Evolutionary conservation across 108 stramenopile genomes (phyloP), one percentile per base, ranked within the genome.

Genomic region (Skeletonema tropicum): DNA sequence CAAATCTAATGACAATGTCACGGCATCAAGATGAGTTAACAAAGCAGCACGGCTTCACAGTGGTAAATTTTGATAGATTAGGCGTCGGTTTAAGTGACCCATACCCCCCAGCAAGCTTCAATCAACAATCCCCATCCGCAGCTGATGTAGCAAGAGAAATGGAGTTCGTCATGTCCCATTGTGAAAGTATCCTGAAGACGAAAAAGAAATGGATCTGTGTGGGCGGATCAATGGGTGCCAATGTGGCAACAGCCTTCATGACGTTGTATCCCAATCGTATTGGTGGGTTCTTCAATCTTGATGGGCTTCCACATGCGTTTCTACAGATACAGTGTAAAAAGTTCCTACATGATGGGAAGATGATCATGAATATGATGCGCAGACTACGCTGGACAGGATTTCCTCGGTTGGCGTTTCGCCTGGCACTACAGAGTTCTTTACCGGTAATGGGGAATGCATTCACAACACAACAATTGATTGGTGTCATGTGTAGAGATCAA

Each of bases 291-390:
- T 41, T 70, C 19, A 70, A 70, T 70, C 45, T 70, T 8, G 69
- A 70, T 70, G 69, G 69, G 41, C 45, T 70, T 36, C 69, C 69
- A 4, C 69, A 70, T 59, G 69, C 69, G 13, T 70, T 70, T 70
- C 57, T 70, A 3, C 32, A 26, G 36, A 59, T 70, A 33, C 57
- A 39, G 29, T 58, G 69, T 26, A 33, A 38, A 23, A 58, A 70
- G 57, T 70, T 70, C 23, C 35, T 70, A 10, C 6, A 23, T 5
- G 69, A 70, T 59, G 69, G 69, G 15, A 19, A 8, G 19, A 25
- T 6, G 8, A 6, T 70, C 29, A 58, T 70, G 69, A 25, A 70
- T 41, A 15, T 59, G 0, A 59, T 70, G 69, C 17, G 39, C 4
- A 36, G 25, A 23, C 15, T 70, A 38, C 69, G 69, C 4, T 70